phyloP scores from a whole-genome alignment of 306 rosid genomes.

The Boehmeria nivea region DNA sequence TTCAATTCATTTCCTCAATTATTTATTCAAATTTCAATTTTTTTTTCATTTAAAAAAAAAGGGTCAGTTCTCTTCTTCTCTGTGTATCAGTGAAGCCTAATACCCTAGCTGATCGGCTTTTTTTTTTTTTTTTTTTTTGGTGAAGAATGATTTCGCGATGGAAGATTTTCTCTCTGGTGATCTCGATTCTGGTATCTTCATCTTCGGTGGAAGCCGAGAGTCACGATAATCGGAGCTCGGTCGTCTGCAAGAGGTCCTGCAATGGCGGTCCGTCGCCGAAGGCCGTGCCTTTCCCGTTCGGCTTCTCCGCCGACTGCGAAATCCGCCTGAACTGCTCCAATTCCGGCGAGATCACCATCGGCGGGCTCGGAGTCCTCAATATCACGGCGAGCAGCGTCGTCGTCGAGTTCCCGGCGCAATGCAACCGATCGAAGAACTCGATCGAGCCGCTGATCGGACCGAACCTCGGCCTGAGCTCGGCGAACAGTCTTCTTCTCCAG shows the following conservation, averaged over 20 bases:
- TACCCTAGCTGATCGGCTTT: neutral
- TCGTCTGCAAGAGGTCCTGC: slow-evolving; percentile 32
- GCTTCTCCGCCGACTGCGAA: slow-evolving; percentile 38
- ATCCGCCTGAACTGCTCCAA: slow-evolving; percentile 32
- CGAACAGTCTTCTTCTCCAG: slow-evolving; percentile 54
- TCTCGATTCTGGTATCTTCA: slow-evolving; percentile 26
- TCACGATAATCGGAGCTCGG: neutral
- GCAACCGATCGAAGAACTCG: slow-evolving; percentile 37
- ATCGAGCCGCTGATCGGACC: slow-evolving; percentile 24
- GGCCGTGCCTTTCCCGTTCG: slow-evolving; percentile 54
- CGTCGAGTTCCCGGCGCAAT: slow-evolving; percentile 41
- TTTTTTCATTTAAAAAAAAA: neutral
- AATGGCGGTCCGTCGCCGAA: slow-evolving; percentile 6
- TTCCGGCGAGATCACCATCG: slow-evolving; percentile 15
- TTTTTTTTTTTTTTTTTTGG: neutral
- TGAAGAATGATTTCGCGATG: slow-evolving; percentile 34
- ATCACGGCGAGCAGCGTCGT: slow-evolving; percentile 41
- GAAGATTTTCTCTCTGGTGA: slow-evolving; percentile 11
- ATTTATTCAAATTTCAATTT: slow-evolving; percentile 20
- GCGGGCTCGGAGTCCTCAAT: slow-evolving; percentile 36
- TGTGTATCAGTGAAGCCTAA: neutral
- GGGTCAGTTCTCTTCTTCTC: too few relatives aligned
- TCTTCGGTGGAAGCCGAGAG: slow-evolving; percentile 31
- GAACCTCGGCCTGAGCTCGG: slow-evolving; percentile 35
- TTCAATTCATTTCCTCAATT: slow-evolving; percentile 27